These are phyloP conservation scores for Diaporthe citriasiana DNA, from an alignment of 2,329 filamentous ascomycete genomes.

Conservation along the genomic window DNA sequence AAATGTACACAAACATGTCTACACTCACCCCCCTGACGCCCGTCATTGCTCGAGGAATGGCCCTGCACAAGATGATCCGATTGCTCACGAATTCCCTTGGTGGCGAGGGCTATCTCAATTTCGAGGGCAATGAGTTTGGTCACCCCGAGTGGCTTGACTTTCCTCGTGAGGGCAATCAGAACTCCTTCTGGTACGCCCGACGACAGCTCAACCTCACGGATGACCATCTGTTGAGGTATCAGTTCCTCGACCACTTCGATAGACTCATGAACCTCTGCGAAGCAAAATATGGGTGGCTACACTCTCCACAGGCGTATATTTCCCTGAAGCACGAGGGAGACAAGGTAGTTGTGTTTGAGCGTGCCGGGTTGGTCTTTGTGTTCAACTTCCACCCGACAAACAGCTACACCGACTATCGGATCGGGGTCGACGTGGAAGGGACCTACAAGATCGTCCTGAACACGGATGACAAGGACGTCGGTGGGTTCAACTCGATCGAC, in stretches of 20 bases:
- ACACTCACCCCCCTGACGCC: constrained; percentile 85
- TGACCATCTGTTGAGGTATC: constrained; percentile 87
- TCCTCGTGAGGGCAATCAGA: constrained; percentile 90
- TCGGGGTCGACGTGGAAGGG: constrained; percentile 87
- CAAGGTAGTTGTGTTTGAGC: constrained; percentile 96
- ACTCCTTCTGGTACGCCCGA: constrained; percentile 94
- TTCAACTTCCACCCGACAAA: constrained; percentile 94
- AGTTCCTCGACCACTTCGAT: constrained; percentile 95
- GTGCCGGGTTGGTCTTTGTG: constrained; percentile 89
- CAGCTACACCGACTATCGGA: constrained; percentile 92
- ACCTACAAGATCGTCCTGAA: constrained; percentile 91
- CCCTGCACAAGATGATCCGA: constrained; percentile 97
- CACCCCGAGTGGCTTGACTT: constrained; percentile 99
- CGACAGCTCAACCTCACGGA: constrained; percentile 95
- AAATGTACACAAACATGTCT: constrained; percentile 99
- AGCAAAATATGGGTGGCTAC: constrained; percentile 91
- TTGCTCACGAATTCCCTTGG: constrained; percentile 92
- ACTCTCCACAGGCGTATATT: constrained; percentile 87
- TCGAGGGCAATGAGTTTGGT: constrained; percentile 98
- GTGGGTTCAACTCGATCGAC: constrained; percentile 83
- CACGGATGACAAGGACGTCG: constrained; percentile 82
- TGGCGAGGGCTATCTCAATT: constrained; percentile 97
- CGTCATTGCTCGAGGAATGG: constrained; percentile 90
- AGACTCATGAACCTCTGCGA: constrained; percentile 90
- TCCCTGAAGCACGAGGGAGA: constrained; percentile 94